Conservation (phyloP, 164 flowering plant species). For the Berberis thunbergii region DNA sequence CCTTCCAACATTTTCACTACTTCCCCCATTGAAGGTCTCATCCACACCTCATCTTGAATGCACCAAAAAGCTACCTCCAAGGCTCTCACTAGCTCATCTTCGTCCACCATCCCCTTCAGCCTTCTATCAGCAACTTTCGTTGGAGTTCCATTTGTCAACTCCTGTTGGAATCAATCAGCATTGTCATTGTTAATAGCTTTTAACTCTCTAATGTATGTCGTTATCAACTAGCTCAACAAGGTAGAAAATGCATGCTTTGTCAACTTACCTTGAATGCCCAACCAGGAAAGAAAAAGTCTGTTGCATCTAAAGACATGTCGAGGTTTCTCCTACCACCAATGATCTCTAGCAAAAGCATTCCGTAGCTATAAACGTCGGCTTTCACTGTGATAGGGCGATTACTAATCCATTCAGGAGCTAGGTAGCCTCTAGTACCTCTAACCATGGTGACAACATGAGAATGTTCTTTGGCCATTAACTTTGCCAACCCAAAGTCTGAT, state of each 20-base stretch:
- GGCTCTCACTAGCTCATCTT: conserved; percentile 57
- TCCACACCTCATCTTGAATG: conserved; percentile 70
- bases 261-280: conserved; percentile 73
- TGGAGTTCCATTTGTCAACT: conserved; percentile 47
- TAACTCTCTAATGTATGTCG: not conserved
- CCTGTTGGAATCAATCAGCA: conserved; percentile 27
- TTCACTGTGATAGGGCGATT: conserved; percentile 82
- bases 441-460: conserved; percentile 87
- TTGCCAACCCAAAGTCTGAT: conserved; percentile 90
- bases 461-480: conserved; percentile 82
- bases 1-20: conserved; percentile 90
- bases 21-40: conserved; percentile 92
- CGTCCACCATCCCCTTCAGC: conserved; percentile 45
- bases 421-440: conserved; percentile 86
- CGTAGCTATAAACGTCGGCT: conserved; percentile 90
- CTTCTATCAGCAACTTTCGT: conserved; percentile 43
- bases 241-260: not conserved
- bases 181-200: not conserved
- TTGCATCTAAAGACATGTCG: conserved; percentile 65
- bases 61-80: conserved; percentile 80
- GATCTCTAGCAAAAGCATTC: conserved; percentile 93
- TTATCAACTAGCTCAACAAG: conserved; percentile 18
- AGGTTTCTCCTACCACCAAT: conserved; percentile 85
- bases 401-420: conserved; percentile 93
- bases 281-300: conserved; percentile 76